phyloP scores from a whole-genome alignment of 805 yeast species.

The Lachancea fermentati region DNA sequence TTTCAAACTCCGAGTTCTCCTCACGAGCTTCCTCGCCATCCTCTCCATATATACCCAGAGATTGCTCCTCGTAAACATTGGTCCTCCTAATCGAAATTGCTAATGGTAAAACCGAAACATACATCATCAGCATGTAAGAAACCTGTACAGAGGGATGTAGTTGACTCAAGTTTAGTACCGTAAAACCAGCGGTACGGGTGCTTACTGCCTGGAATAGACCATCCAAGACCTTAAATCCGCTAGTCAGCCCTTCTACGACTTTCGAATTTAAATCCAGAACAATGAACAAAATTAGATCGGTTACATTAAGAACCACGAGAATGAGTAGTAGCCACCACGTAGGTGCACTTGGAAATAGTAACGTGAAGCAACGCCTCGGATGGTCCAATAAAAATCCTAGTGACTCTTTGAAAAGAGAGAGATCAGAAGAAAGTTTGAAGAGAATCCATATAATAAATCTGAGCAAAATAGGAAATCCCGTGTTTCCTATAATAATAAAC shows the following conservation, averaged over 20 bases:
- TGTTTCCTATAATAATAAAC: slow-evolving; percentile 85
- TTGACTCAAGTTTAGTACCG: slow-evolving; percentile 60
- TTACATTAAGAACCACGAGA: slow-evolving; percentile 61
- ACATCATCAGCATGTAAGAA: slow-evolving; percentile 95
- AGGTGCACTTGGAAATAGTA: slow-evolving; percentile 85
- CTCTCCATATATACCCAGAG: slow-evolving; percentile 76
- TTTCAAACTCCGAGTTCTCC: slow-evolving; percentile 17
- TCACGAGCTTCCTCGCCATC: slow-evolving; percentile 17
- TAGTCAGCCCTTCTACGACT: slow-evolving; percentile 48
- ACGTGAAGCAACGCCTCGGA: slow-evolving; percentile 94
- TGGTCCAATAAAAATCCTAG: slow-evolving; percentile 85
- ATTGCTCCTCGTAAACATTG: slow-evolving; percentile 95
- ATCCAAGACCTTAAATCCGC: slow-evolving; percentile 66
- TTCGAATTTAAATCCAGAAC: slow-evolving; percentile 61
- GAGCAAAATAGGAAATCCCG: slow-evolving; percentile 84
- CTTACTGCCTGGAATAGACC: slow-evolving; percentile 89
- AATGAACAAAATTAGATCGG: slow-evolving; percentile 76
- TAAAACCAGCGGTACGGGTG: slow-evolving; percentile 91
- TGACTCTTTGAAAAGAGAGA: slow-evolving; percentile 64
- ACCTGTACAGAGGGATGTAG: slow-evolving; percentile 92
- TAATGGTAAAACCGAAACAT: slow-evolving; percentile 90
- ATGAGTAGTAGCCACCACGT: slow-evolving; percentile 92
- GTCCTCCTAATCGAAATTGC: slow-evolving; percentile 96
- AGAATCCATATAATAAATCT: slow-evolving; percentile 79
- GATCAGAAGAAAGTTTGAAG: slow-evolving; percentile 59